Conservation (phyloP, 768 basidiomycete species). For the Termitomyces sp. region DNA sequence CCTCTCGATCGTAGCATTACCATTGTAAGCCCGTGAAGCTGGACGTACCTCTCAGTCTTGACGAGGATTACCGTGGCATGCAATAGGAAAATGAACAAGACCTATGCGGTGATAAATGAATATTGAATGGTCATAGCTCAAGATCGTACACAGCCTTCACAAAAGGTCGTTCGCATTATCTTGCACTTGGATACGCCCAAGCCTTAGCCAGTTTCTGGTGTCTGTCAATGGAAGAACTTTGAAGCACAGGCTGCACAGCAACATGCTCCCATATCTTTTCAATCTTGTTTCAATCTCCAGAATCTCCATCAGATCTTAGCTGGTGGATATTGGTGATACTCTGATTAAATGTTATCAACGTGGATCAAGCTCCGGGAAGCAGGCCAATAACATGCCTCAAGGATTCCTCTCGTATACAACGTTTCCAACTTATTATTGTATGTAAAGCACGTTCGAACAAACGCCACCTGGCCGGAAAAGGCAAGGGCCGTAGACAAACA, state of each 20-base stretch:
- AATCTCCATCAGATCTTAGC: too few species aligned
- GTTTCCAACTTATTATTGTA: neutral
- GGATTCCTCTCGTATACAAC: neutral
- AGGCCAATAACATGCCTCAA: neutral
- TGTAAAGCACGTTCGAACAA: neutral
- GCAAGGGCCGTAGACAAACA: neutral
- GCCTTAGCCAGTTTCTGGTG: too few species aligned
- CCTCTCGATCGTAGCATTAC: too few species aligned
- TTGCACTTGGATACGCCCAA: too few species aligned
- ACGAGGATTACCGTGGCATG: too few species aligned
- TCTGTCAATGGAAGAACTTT: too few species aligned
- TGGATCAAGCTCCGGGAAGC: neutral
- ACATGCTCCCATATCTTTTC: neutral
- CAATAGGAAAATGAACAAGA: neutral
- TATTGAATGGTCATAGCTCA: neutral
- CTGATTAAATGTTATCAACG: neutral
- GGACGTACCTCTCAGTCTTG: neutral
- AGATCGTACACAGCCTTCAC: neutral
- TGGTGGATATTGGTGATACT: too few species aligned
- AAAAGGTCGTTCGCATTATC: neutral
- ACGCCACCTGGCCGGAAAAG: neutral
- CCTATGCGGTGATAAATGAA: too few species aligned
- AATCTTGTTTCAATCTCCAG: too few species aligned
- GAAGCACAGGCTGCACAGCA: too few species aligned
- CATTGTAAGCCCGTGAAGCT: neutral